These are phyloP conservation scores for Cryptomeria japonica DNA, from an alignment of 75 land plant genomes.

Conservation along the genomic window DNA sequence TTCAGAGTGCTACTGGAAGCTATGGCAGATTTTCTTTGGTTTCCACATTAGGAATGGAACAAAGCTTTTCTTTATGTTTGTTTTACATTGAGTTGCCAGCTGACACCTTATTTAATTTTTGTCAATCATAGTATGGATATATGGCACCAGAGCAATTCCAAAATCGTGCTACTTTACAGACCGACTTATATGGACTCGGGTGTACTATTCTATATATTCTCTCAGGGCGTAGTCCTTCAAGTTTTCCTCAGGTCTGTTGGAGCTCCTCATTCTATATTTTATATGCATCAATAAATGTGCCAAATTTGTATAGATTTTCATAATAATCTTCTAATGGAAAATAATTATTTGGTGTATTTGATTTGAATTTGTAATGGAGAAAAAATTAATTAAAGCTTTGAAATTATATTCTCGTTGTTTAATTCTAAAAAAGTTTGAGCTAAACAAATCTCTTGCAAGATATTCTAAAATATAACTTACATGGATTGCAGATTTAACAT, in stretches of 20 bases:
- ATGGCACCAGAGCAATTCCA: slow-evolving; percentile 70
- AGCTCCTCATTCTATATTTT: neutral
- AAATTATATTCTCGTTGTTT: neutral
- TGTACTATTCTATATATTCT: slow-evolving; percentile 40
- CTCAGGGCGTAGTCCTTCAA: slow-evolving; percentile 48
- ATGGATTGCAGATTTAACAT: neutral
- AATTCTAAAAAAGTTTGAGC: neutral
- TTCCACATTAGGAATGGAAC: neutral
- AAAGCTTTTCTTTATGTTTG: neutral
- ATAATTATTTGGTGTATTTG: neutral
- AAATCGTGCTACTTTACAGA: slow-evolving; percentile 45
- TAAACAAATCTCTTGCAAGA: neutral
- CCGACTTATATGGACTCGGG: slow-evolving; percentile 56
- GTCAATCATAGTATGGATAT: slow-evolving; percentile 47
- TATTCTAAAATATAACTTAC: neutral
- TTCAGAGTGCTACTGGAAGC: neutral
- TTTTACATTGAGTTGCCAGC: neutral
- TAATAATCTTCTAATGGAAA: neutral
- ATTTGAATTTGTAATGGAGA: neutral
- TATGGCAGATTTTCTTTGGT: neutral
- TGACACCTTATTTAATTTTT: slow-evolving; percentile 2
- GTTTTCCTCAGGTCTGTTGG: slow-evolving; percentile 40
- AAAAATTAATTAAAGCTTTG: neutral
- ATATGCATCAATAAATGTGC: neutral
- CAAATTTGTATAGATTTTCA: neutral